phyloP scores from a whole-genome alignment of 768 basidiomycete species.

The Megacollybia marginata region DNA sequence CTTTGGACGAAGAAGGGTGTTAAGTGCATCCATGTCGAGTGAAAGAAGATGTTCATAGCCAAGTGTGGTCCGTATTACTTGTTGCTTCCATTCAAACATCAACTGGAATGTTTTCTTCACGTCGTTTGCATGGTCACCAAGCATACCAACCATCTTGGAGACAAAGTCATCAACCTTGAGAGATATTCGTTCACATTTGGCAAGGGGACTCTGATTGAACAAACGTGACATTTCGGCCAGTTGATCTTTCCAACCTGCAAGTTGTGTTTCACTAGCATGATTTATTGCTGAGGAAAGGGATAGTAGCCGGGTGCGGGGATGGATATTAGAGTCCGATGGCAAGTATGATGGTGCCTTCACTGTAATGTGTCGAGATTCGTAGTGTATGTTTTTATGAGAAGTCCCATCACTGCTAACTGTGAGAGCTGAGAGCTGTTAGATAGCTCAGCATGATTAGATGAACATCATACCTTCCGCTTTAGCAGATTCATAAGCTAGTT shows the following conservation, averaged over 20 bases:
- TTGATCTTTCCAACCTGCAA: background rate
- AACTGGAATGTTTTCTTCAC: conserved; percentile 12
- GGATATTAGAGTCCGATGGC: background rate
- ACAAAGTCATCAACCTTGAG: background rate
- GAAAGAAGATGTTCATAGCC: conserved; percentile 8
- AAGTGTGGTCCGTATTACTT: conserved; percentile 4
- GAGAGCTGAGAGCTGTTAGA: background rate
- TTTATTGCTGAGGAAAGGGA: background rate
- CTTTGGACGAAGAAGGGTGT: conserved; percentile 11
- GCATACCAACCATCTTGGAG: conserved; percentile 6
- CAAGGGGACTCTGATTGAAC: background rate
- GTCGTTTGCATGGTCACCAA: conserved; percentile 16
- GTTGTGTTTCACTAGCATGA: background rate
- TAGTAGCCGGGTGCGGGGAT: background rate
- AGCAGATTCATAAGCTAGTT: background rate
- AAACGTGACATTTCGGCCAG: background rate
- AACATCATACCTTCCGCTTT: background rate
- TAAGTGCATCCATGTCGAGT: conserved; percentile 8
- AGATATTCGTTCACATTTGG: background rate
- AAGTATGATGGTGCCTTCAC: background rate
- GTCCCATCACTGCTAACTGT: background rate
- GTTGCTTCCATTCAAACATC: conserved; percentile 10
- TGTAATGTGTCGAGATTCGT: background rate
- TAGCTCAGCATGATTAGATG: background rate
- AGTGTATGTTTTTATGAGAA: background rate